phyloP scores from a whole-genome alignment of 306 rosid species.

The Prunus mongolica region DNA sequence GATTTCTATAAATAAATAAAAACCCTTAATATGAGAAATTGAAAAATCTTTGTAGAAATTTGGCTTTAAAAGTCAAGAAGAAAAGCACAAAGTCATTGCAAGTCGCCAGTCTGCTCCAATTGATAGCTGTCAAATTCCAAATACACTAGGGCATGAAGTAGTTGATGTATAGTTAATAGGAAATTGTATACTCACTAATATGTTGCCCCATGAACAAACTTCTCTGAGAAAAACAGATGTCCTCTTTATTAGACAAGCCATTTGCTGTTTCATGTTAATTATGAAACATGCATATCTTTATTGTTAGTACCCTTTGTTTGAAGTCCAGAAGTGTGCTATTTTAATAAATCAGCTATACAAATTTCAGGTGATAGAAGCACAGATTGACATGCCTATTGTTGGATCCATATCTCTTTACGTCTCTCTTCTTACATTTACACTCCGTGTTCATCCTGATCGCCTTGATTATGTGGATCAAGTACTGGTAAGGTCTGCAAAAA shows the following conservation, averaged over 20 bases:
- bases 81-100: no score
- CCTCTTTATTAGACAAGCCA: neutral
- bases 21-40: no score
- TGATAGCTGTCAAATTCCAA: neutral
- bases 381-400: conserved; percentile 47
- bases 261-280: neutral
- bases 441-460: conserved; percentile 50
- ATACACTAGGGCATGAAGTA: neutral
- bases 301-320: neutral
- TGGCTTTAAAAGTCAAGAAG: no score
- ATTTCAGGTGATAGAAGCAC: conserved; percentile 47
- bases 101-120: neutral
- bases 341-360: neutral
- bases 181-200: neutral
- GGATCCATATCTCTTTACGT: conserved; percentile 44
- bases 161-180: neutral
- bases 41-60: no score
- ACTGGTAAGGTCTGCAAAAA: conserved; percentile 30
- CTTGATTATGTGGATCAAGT: conserved; percentile 55
- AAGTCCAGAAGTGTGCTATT: neutral
- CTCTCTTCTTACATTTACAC: conserved; percentile 53
- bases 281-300: neutral
- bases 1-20: no score
- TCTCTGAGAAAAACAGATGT: neutral
- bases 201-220: neutral